Evolutionary conservation across 176 grass and related monocot species (phyloP), one percentile per base, ranked within the genome.

Genomic region (Oryza longistaminata): DNA sequence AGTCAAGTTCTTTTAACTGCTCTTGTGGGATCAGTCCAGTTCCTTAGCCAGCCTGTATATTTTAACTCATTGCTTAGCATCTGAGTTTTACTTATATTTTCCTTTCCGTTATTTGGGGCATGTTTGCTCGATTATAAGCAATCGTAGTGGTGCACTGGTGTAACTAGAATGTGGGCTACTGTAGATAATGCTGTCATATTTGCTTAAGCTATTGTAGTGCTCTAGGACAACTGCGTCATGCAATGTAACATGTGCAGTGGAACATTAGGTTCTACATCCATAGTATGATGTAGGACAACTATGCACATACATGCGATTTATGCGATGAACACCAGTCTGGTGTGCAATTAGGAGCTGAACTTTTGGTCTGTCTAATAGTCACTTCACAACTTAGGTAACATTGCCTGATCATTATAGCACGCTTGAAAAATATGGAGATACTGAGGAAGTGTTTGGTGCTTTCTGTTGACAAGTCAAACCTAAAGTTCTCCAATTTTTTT

Each of bases 381-480:
- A 39, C 46, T 55, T 39, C n/a, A 31, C 68, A 74, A 48, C 7
- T 74, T 16, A 73, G 40, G 12, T 73, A 52, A 52, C 46, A 27
- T 40, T 73, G 2, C 35, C 58, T 21, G 7, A 19, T 16, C 62
- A 55, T 34, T 64, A 29, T 69, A 33, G 35, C 3, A 8, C 14
- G 2, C 65, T 68, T 69, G 17, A n/a, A 26, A 31, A 60, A 7
- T 65, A 44, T 19, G 66, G 33, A 29, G 44, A 42, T 67, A 68
- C 26, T 76, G 29, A 19, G 24, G 19, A 35, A 44, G 24, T 75
- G 26, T 82, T 87, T 69, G 45, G 15, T 55, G 4, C 24, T 1
- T 65, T 88, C 49, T 3, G 71, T 39, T 78, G 7, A 31, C 35
- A 76, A 35, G 70, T 71, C 71, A 14, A 62, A 69, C 61, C 45